These are phyloP conservation scores for Iris macrosiphon DNA, from an alignment of 106 monocot genomes.

Conservation along the genomic window DNA sequence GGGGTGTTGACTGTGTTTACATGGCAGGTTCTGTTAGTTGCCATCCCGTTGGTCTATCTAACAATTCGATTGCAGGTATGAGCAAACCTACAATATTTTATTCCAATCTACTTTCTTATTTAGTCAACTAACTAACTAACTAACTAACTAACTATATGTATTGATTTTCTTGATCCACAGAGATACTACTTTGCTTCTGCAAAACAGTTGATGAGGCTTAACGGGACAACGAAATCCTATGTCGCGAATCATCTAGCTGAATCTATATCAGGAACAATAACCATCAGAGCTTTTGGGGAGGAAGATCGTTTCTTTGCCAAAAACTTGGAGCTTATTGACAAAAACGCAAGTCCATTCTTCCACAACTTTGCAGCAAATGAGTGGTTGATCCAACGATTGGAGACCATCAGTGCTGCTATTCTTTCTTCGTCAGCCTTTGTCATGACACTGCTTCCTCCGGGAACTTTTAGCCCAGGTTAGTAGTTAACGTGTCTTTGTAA, in stretches of 20 bases:
- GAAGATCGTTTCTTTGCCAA: constrained; percentile 60
- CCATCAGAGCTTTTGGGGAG: constrained; percentile 78
- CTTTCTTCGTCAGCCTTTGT: constrained; percentile 76
- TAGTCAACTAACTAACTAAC: too few relatives aligned
- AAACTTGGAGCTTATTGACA: constrained; percentile 56
- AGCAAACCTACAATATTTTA: too few relatives aligned
- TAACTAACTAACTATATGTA: too few relatives aligned
- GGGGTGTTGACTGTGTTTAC: constrained; percentile 75
- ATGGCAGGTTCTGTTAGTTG: constrained; percentile 83
- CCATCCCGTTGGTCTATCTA: constrained; percentile 61
- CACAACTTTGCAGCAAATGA: constrained; percentile 74
- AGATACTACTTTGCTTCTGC: constrained; percentile 80
- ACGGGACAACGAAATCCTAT: constrained; percentile 90
- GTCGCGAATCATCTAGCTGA: constrained; percentile 90
- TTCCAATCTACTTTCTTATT: too few relatives aligned
- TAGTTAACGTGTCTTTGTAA: not conserved
- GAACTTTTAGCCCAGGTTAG: constrained; percentile 83
- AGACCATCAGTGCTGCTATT: constrained; percentile 75
- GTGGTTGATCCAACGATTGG: constrained; percentile 81
- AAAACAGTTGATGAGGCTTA: constrained; percentile 94
- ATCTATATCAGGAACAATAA: constrained; percentile 66
- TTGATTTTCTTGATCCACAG: too few relatives aligned
- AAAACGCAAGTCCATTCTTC: constrained; percentile 73
- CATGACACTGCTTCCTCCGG: constrained; percentile 58
- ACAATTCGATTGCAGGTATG: constrained; percentile 70